Percentiles rank a stretch among this genome's conserved stretches.
Conservation (phyloP, 164 flowering plant species). For the Nymphaea thermarum region DNA sequence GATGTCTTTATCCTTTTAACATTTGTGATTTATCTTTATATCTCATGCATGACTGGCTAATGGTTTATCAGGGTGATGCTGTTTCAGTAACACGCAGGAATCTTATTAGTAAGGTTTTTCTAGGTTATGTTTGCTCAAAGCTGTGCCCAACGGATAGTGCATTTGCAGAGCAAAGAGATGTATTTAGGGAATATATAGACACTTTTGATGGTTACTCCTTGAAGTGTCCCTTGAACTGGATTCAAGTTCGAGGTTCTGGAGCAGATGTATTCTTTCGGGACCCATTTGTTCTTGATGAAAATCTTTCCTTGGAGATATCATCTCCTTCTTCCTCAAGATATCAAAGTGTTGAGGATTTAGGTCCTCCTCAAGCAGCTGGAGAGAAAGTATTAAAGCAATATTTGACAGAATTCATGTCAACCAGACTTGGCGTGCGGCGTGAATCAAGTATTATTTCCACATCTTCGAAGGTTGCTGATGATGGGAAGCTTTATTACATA, state of each 20-base stretch:
- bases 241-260: slow-evolving; percentile 84
- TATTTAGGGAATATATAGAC: slow-evolving; percentile 70
- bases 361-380: slow-evolving; percentile 77
- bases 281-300: slow-evolving; percentile 88
- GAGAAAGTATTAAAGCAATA: slow-evolving; percentile 79
- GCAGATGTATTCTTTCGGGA: slow-evolving; percentile 90
- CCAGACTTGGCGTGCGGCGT: slow-evolving; percentile 87
- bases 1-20: too few species aligned
- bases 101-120: slow-evolving; percentile 39
- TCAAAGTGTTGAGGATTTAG: slow-evolving; percentile 84
- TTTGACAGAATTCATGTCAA: slow-evolving; percentile 95
- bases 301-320: slow-evolving; percentile 73
- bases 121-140: slow-evolving; percentile 36
- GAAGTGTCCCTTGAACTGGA: slow-evolving; percentile 83
- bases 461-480: slow-evolving; percentile 78
- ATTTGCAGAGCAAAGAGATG: slow-evolving; percentile 39
- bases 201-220: slow-evolving; percentile 89
- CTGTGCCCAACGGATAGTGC: slow-evolving; percentile 16
- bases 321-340: slow-evolving; percentile 91
- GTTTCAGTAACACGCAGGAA: slow-evolving; percentile 78
- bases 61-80: slow-evolving; percentile 41
- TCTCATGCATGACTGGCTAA: not conserved
- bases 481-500: slow-evolving; percentile 78
- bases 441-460: slow-evolving; percentile 72
- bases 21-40: not conserved